phyloP scores from a whole-genome alignment of 1,139 yeast genomes.

The Candida smagusa region DNA sequence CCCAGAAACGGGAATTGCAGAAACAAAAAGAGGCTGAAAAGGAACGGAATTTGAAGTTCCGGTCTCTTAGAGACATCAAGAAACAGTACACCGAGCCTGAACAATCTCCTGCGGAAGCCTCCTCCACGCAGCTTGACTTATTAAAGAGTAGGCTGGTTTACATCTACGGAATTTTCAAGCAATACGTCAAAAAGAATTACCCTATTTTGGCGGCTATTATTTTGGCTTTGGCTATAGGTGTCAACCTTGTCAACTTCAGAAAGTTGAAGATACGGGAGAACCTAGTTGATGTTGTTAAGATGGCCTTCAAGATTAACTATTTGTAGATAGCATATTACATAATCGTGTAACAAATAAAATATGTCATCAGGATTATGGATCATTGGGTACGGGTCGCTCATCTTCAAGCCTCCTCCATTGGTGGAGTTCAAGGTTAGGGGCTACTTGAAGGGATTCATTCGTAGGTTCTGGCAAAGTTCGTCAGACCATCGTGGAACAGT shows the following conservation, averaged over 20 bases:
- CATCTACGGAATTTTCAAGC: slow-evolving; percentile 15
- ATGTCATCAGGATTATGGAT: slow-evolving; percentile 56
- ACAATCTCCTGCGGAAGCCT: slow-evolving; percentile 1
- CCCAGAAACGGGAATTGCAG: slow-evolving; percentile 20
- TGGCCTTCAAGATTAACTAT: slow-evolving; percentile 47
- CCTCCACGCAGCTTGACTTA: slow-evolving; percentile 2
- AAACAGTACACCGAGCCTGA: slow-evolving; percentile 9
- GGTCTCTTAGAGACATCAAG: slow-evolving; percentile 18
- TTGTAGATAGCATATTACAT: slow-evolving; percentile 13
- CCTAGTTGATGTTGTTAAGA: slow-evolving; percentile 35
- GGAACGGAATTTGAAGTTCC: slow-evolving; percentile 31
- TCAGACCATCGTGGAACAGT: slow-evolving; percentile 91
- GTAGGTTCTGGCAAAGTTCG: slow-evolving; percentile 91
- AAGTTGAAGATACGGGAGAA: slow-evolving; percentile 29
- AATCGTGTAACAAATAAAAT: too few relatives aligned
- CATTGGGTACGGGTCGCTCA: slow-evolving; percentile 86
- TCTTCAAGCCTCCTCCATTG: slow-evolving; percentile 89
- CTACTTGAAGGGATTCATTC: slow-evolving; percentile 65
- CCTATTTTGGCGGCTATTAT: slow-evolving; percentile 25
- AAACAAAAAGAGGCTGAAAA: slow-evolving; percentile 23
- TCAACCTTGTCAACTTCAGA: slow-evolving; percentile 21
- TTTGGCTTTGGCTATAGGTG: slow-evolving; percentile 19
- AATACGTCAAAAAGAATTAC: slow-evolving; percentile 28
- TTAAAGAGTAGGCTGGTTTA: slow-evolving; percentile 10
- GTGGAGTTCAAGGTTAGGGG: slow-evolving; percentile 64